A percentile compares a stretch with the other conserved stretches of the same genome.
phyloP scores from a whole-genome alignment of 495 filamentous ascomycete genomes.

The Parathielavia hyrcaniae region DNA sequence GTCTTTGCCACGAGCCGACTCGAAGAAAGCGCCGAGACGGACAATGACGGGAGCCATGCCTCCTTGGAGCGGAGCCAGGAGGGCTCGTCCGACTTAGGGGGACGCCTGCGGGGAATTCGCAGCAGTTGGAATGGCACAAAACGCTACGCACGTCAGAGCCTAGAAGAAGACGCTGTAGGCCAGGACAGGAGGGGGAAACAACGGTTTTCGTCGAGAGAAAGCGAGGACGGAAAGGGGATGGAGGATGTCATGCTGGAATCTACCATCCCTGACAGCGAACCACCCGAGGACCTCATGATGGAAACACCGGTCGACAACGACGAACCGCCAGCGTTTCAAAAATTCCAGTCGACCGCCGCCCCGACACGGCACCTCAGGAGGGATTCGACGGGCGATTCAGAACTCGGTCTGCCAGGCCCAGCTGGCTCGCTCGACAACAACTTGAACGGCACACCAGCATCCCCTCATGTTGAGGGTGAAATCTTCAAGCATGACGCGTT shows the following conservation, averaged over 20 bases:
- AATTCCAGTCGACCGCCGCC: conserved; percentile 50
- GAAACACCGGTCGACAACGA: conserved; percentile 53
- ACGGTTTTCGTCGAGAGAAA: conserved; percentile 32
- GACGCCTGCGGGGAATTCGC: conserved; percentile 49
- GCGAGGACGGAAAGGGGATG: conserved; percentile 61
- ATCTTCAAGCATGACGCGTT: conserved; percentile 69
- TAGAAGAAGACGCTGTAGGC: conserved; percentile 37
- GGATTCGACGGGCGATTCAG: conserved; percentile 26
- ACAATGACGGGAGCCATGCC: conserved; percentile 56
- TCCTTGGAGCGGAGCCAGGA: conserved; percentile 54
- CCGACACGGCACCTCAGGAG: conserved; percentile 25
- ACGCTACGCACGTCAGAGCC: conserved; percentile 30
- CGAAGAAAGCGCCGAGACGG: conserved; percentile 73
- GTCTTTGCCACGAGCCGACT: conserved; percentile 76
- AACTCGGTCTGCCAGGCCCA: conserved; percentile 24
- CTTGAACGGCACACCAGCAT: conserved; percentile 16
- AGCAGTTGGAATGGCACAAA: conserved; percentile 54
- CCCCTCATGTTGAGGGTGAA: conserved; percentile 37
- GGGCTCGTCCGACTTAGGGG: conserved; percentile 33
- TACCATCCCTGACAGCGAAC: conserved; percentile 50
- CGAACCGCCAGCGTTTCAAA: conserved; percentile 78
- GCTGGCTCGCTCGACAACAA: conserved; percentile 24
- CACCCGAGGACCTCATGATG: conserved; percentile 53
- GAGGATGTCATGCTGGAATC: conserved; percentile 84
- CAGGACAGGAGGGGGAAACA: conserved; percentile 37